Evolutionary conservation across 177 flowering plant species (phyloP).

Genomic region (Vitis hybrid): DNA sequence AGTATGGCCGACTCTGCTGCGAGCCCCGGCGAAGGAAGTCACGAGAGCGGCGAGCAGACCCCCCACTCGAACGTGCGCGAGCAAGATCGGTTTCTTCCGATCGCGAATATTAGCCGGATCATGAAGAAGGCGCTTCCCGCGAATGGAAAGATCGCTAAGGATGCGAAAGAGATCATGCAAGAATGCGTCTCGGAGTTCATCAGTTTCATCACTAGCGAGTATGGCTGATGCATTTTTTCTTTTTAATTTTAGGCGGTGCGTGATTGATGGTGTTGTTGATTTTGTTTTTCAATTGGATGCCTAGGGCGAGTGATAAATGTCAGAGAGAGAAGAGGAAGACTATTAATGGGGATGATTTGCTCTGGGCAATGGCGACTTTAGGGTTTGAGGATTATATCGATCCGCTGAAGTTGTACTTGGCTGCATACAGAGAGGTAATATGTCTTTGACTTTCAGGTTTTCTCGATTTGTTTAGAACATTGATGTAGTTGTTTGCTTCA

Average conservation of each 20-base stretch:
- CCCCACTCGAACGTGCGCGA: constrained; percentile 69
- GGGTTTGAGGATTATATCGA: constrained; percentile 46
- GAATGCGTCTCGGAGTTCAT: constrained; percentile 87
- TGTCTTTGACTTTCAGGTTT: background rate
- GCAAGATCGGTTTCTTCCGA: constrained; percentile 73
- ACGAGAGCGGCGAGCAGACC: constrained; percentile 71
- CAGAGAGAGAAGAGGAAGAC: constrained; percentile 86
- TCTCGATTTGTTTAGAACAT: background rate
- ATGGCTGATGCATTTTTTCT: constrained; percentile 11
- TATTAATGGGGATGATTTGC: constrained; percentile 79
- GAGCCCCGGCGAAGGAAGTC: constrained; percentile 74
- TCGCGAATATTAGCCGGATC: constrained; percentile 79
- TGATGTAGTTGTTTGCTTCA: constrained; percentile 1
- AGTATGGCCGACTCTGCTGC: constrained; percentile 48
- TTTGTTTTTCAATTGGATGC: constrained; percentile 5
- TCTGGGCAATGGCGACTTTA: constrained; percentile 71
- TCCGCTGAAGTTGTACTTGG: constrained; percentile 36
- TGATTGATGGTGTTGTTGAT: background rate
- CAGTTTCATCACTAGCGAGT: constrained; percentile 88
- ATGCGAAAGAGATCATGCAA: constrained; percentile 79
- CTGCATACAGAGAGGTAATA: constrained; percentile 63
- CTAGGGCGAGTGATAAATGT: constrained; percentile 65
- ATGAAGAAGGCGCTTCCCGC: constrained; percentile 86
- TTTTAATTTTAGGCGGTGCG: background rate
- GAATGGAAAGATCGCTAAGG: constrained; percentile 83